Conservation (phyloP, 1,284 basidiomycete species). For the Phellopilus nigrolimitatus region DNA sequence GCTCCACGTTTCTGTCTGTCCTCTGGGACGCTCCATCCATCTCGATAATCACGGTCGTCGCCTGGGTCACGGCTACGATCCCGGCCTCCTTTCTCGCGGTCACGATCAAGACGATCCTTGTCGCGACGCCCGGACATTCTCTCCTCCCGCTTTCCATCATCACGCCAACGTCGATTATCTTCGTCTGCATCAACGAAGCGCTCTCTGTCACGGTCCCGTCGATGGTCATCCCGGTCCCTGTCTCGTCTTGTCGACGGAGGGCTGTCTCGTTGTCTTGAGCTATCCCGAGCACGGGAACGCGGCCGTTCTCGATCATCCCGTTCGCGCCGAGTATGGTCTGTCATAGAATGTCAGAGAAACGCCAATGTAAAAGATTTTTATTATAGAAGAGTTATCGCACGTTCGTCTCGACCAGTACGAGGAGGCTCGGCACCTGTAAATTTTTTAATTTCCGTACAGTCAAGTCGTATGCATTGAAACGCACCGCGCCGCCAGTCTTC, state of each 20-base stretch:
- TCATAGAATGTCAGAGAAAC: conserved; percentile 16
- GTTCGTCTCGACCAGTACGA: conserved; percentile 52
- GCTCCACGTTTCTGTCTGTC: conserved; percentile 58
- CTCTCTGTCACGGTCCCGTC: conserved; percentile 21
- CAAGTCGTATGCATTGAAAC: conserved; percentile 20
- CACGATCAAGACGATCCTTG: conserved; percentile 37
- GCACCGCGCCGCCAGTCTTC: conserved; percentile 80
- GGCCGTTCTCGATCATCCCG: conserved; percentile 50
- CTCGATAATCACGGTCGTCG: conserved; percentile 33
- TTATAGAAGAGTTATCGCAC: conserved; percentile 40
- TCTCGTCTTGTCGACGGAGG: conserved; percentile 33
- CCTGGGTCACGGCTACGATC: conserved; percentile 35
- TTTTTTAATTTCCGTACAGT: background rate
- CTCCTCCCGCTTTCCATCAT: conserved; percentile 21
- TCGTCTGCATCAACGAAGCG: conserved; percentile 20
- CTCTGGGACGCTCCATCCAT: conserved; percentile 50
- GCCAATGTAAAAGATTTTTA: background rate
- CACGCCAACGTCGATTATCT: conserved; percentile 19
- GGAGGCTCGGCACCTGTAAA: conserved; percentile 43
- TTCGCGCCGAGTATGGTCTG: conserved; percentile 48
- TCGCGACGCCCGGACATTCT: conserved; percentile 32
- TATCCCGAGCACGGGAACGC: conserved; percentile 18
- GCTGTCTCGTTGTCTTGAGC: conserved; percentile 15
- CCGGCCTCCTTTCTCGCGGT: conserved; percentile 31
- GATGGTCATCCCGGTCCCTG: conserved; percentile 33